Percentiles rank a stretch among this genome's conserved stretches.
These are phyloP conservation scores for Medicago ruthenica DNA, from an alignment of 306 rosid genomes.

Conservation along the genomic window DNA sequence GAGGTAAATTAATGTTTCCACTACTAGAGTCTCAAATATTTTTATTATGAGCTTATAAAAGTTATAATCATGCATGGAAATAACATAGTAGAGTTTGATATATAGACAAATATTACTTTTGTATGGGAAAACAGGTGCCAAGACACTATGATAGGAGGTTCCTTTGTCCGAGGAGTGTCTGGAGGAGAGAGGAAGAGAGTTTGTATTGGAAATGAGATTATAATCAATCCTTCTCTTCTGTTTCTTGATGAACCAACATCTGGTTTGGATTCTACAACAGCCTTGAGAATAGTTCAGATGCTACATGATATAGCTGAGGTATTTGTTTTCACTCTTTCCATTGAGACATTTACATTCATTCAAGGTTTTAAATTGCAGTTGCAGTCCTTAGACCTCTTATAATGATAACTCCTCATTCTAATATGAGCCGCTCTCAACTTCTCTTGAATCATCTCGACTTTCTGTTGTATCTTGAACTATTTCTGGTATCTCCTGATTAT, in stretches of 20 bases:
- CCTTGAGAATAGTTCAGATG: slow-evolving; percentile 88
- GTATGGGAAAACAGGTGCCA: slow-evolving; percentile 68
- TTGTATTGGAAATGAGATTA: slow-evolving; percentile 87
- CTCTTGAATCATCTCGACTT: neutral
- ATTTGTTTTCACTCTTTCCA: slow-evolving; percentile 19
- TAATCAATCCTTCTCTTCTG: slow-evolving; percentile 88
- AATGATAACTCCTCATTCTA: too few species aligned
- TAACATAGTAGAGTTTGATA: neutral
- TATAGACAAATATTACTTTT: slow-evolving; percentile 7
- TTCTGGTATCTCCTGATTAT: too few species aligned
- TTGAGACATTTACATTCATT: neutral
- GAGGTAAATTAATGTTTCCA: slow-evolving; percentile 55
- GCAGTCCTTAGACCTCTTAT: neutral
- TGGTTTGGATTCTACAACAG: slow-evolving; percentile 98
- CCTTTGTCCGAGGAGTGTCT: slow-evolving; percentile 89
- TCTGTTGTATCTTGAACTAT: neutral
- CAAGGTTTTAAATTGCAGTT: neutral
- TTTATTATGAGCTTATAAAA: neutral
- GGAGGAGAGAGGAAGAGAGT: slow-evolving; percentile 99
- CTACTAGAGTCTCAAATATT: neutral
- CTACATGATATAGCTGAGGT: slow-evolving; percentile 96
- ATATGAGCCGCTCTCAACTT: neutral
- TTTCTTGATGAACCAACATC: slow-evolving; percentile 98
- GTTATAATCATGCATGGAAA: slow-evolving; percentile 21
- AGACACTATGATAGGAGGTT: slow-evolving; percentile 96